phyloP scores from a whole-genome alignment of 441 rosid species.

The Cnidoscolus chayamansa region DNA sequence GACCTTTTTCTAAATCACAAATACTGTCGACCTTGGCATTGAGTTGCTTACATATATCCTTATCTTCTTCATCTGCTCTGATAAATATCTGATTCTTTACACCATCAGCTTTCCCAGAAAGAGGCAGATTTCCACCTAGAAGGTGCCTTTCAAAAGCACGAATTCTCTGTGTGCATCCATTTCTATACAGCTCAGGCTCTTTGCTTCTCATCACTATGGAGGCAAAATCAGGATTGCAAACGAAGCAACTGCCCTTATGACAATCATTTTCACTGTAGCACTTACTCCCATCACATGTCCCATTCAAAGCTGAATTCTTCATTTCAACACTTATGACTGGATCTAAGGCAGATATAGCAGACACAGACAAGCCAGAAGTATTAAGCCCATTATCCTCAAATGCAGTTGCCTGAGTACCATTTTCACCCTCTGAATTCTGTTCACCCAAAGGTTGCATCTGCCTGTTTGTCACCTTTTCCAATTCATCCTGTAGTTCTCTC shows the following conservation, averaged over 20 bases:
- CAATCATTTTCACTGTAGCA: constrained; percentile 34
- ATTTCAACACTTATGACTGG: constrained; percentile 33
- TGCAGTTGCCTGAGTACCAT: constrained; percentile 19
- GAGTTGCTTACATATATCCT: constrained; percentile 15
- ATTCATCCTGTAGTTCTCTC: constrained; percentile 59
- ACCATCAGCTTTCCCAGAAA: constrained; percentile 36
- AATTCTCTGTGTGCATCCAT: constrained; percentile 63
- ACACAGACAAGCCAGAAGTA: constrained; percentile 28
- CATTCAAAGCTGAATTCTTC: constrained; percentile 32
- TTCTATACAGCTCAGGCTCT: constrained; percentile 52
- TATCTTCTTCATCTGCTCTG: constrained; percentile 29
- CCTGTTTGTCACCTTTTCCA: constrained; percentile 41
- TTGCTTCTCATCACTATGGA: constrained; percentile 69
- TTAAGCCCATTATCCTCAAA: constrained; percentile 31
- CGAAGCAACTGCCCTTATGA: constrained; percentile 37
- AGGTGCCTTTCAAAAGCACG: constrained; percentile 49
- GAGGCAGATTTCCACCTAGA: constrained; percentile 40
- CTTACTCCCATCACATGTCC: constrained; percentile 29
- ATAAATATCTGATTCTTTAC: constrained; percentile 25
- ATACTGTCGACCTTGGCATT: constrained; percentile 17
- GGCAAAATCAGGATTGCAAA: constrained; percentile 56
- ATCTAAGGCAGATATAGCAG: constrained; percentile 40
- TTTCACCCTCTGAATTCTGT: constrained; percentile 23
- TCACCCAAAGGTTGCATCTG: constrained; percentile 27
- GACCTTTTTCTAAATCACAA: constrained; percentile 24